Base-by-base conservation (phyloP, 305 asterid genomes). In the Ilex paraguariensis region DNA sequence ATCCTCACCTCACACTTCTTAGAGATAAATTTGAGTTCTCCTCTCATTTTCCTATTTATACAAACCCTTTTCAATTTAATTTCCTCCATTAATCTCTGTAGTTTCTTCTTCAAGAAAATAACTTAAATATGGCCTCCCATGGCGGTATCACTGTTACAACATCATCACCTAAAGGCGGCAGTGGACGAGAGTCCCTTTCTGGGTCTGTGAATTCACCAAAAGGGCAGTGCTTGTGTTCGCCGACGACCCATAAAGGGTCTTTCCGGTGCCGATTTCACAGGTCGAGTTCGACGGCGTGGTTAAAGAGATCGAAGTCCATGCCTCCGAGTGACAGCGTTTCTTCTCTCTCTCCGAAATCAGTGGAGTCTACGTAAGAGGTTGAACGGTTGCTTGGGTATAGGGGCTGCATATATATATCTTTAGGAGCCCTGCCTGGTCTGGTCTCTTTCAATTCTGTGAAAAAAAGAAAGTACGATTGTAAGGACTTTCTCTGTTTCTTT, bases 191-290 rank as follows among this genome's bases (percentile, higher is more conserved):
- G 16, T 5, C 9, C 66, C 2, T n/a, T 3, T 45, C 44, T 44
- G 17, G 11, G 49, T 11, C 45, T 9, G 59, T 5, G 5, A 55
- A 57, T 12, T 74, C 79, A 11, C 79, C 79, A 45, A 74, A 62
- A 60, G 75, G 75, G 1, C 66, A 74, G 63, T 74, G 79, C 36
- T 40, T 74, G 53, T 74, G 79, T 32, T 74, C 79, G 16, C 79
- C 79, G 14, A 74, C 79, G 6, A 74, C 69, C 48, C 79, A 74
- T 62, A 65, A 74, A 49, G 79, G 79, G 3, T 74, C 79, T 0
- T 74, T 74, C 75, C 48, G 79, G 72, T 74, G 79, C 72, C 69
- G 63, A 59, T 66, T 74, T 48, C 79, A 74, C 12, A 56, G 79
- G 17, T 57, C 79, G 42, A 53, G 72, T 17, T 3, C 54, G 3